phyloP scores from a whole-genome alignment of 257 asterid genomes.

The Nicotiana paniculata region DNA sequence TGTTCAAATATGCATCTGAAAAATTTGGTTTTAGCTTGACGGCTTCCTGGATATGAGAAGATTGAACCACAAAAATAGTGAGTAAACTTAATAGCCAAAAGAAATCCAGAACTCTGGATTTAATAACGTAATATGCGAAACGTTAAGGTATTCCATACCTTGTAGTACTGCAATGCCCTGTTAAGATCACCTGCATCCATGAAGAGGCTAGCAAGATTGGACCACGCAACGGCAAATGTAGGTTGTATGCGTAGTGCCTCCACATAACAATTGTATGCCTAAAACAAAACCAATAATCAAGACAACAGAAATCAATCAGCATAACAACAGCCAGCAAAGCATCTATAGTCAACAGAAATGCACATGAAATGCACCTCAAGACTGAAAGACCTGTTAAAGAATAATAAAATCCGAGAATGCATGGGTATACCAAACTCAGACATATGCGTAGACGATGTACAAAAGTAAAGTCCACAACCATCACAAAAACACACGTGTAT shows the following conservation, averaged over 20 bases:
- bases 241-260: slow-evolving; percentile 96
- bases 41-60: slow-evolving; percentile 68
- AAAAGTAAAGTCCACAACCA: not conserved
- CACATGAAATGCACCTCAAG: slow-evolving; percentile 2
- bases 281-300: slow-evolving; percentile 6
- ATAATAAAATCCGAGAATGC: not conserved
- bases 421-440: not conserved
- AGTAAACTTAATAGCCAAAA: slow-evolving; percentile 6
- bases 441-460: not conserved
- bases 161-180: slow-evolving; percentile 94
- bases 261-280: slow-evolving; percentile 91
- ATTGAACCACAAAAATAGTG: slow-evolving; percentile 4
- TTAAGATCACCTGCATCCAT: slow-evolving; percentile 96
- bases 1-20: slow-evolving; percentile 83
- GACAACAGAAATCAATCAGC: not conserved
- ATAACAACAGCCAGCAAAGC: slow-evolving; percentile 5
- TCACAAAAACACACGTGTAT: not conserved
- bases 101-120: not conserved
- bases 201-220: slow-evolving; percentile 96
- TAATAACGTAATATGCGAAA: not conserved
- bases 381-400: slow-evolving; percentile 1
- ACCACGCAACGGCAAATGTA: slow-evolving; percentile 97
- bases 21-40: slow-evolving; percentile 92
- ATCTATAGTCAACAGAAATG: not conserved
- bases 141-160: slow-evolving; percentile 34